These are phyloP conservation scores for Aleurites moluccanus DNA, from an alignment of 441 rosid genomes.

Conservation along the genomic window DNA sequence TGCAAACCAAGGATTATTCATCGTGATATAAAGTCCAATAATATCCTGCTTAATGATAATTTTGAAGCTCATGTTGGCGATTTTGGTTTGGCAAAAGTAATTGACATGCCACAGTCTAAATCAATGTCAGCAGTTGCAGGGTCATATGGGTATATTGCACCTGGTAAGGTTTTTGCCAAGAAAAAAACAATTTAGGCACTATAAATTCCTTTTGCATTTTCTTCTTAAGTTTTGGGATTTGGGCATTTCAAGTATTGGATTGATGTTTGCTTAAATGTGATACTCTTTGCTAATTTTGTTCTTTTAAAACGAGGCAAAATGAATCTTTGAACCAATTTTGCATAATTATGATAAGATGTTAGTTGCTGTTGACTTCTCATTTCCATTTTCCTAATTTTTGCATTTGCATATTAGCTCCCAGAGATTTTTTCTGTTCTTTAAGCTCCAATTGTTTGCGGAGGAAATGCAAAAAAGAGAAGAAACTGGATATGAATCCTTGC, in stretches of 20 bases:
- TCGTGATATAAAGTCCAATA: constrained; percentile 92
- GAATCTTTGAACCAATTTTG: background rate
- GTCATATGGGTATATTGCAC: constrained; percentile 97
- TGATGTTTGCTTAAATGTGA: background rate
- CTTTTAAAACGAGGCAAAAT: background rate
- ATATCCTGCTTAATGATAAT: constrained; percentile 80
- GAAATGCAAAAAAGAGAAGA: no score
- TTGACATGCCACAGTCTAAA: constrained; percentile 97
- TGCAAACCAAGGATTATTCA: constrained; percentile 94
- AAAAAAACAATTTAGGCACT: background rate
- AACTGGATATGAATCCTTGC: no score
- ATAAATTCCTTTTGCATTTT: background rate
- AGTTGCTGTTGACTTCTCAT: background rate
- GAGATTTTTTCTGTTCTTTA: no score
- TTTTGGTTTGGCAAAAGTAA: constrained; percentile 94
- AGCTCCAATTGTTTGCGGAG: background rate
- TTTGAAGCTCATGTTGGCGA: constrained; percentile 98
- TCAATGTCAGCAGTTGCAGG: constrained; percentile 97
- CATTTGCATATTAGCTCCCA: background rate
- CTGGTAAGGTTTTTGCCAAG: constrained; percentile 52
- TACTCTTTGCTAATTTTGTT: background rate
- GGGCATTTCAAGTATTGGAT: background rate
- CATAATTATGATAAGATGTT: background rate
- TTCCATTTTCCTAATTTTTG: background rate
- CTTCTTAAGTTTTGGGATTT: background rate